Evolutionary conservation across 2,329 filamentous ascomycete genomes (phyloP).

Genomic region (Talaromyces sp.): DNA sequence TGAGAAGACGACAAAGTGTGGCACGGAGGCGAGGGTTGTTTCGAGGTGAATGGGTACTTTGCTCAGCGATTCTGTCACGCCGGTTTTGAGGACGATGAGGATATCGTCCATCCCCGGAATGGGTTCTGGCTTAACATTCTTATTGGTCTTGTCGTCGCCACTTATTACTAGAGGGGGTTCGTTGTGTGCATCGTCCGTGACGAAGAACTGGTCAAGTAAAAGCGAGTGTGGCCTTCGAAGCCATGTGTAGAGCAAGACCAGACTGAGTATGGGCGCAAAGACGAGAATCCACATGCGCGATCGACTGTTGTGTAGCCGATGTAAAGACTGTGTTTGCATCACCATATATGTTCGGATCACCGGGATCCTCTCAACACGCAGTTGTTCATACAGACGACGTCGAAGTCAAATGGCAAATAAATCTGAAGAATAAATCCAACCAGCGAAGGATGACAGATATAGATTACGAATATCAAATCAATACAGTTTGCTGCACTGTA

Average conservation of each 20-base stretch:
- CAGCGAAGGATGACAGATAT: neutral
- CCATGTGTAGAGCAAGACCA: constrained; percentile 9
- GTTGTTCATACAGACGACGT: neutral
- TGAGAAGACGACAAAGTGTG: constrained; percentile 57
- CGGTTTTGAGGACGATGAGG: constrained; percentile 57
- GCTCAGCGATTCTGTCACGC: constrained; percentile 54
- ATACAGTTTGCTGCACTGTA: neutral
- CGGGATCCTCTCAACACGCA: neutral
- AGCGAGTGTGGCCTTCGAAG: constrained; percentile 4
- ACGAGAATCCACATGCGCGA: constrained; percentile 10
- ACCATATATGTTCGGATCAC: constrained; percentile 1
- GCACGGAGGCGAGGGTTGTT: constrained; percentile 54
- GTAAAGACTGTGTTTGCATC: constrained; percentile 2
- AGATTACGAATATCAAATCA: neutral
- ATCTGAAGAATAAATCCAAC: neutral
- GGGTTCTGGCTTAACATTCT: neutral
- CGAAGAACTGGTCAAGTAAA: constrained; percentile 1
- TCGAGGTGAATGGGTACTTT: constrained; percentile 56
- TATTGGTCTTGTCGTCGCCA: neutral
- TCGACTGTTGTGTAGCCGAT: neutral
- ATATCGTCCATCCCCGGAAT: constrained; percentile 45
- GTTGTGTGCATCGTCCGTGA: neutral
- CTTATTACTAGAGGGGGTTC: neutral
- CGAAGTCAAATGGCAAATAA: neutral
- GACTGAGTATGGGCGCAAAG: constrained; percentile 10